Evolutionary conservation across 768 basidiomycete species (phyloP).

Genomic region (Psilocybe azurescens): DNA sequence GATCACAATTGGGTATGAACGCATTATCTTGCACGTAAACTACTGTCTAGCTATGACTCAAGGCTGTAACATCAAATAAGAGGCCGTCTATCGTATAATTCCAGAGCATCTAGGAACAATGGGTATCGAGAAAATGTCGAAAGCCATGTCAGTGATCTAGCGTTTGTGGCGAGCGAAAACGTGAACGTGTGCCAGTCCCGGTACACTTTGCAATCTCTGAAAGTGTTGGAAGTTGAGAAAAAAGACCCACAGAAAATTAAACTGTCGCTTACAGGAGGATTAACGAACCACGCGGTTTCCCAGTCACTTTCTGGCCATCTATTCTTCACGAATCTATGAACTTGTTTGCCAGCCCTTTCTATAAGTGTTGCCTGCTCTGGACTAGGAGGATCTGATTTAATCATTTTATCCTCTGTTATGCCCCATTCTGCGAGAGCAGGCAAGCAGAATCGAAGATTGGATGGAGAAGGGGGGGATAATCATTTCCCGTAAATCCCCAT

Average conservation of each 20-base stretch:
- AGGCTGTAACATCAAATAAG: too few species aligned
- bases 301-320: constrained; percentile 76
- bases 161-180: constrained; percentile 70
- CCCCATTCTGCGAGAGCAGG: constrained; percentile 75
- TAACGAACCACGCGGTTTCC: constrained; percentile 94
- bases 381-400: constrained; percentile 55
- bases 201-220: constrained; percentile 83
- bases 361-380: constrained; percentile 59
- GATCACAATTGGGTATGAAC: too few species aligned
- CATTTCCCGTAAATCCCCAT: constrained; percentile 79
- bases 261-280: constrained; percentile 72
- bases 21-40: too few species aligned
- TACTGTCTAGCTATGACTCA: too few species aligned
- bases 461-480: constrained; percentile 64
- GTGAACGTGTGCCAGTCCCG: constrained; percentile 83
- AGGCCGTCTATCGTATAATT: too few species aligned
- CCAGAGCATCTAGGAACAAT: too few species aligned
- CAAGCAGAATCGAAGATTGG: constrained; percentile 58
- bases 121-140: background rate
- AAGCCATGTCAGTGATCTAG: background rate
- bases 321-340: constrained; percentile 64
- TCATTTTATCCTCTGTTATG: constrained; percentile 63
- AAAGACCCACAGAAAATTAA: background rate
- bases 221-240: constrained; percentile 10
- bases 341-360: constrained; percentile 56